Percentiles rank a stretch among this genome's conserved stretches.
These are phyloP conservation scores for Galerina marginata DNA, from an alignment of 768 basidiomycete genomes.

Conservation along the genomic window DNA sequence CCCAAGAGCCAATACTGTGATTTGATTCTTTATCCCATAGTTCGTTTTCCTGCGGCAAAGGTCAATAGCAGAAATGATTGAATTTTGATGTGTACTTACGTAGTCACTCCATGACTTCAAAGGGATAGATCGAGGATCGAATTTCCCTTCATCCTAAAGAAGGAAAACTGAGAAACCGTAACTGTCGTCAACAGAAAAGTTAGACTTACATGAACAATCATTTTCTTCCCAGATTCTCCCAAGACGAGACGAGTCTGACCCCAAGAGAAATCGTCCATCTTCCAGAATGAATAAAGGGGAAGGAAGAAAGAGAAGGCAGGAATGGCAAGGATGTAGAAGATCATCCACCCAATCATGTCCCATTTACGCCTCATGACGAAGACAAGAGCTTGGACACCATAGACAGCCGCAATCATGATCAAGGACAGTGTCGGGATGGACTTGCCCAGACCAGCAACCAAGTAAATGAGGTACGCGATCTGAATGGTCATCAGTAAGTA, in stretches of 20 bases:
- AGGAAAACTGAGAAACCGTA: slow-evolving; percentile 12
- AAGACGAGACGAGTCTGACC: slow-evolving; percentile 91
- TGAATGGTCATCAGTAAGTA: slow-evolving; percentile 36
- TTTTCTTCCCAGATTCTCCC: slow-evolving; percentile 94
- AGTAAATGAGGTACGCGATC: slow-evolving; percentile 89
- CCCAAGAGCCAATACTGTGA: slow-evolving; percentile 93
- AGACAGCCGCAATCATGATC: slow-evolving; percentile 92
- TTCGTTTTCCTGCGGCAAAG: slow-evolving; percentile 76
- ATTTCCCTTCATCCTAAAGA: slow-evolving; percentile 92
- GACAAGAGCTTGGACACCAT: slow-evolving; percentile 91
- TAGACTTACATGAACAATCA: slow-evolving; percentile 85
- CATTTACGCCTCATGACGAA: slow-evolving; percentile 94
- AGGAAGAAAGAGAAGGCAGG: slow-evolving; percentile 93
- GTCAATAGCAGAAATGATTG: slow-evolving; percentile 1
- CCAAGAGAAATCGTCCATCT: slow-evolving; percentile 98
- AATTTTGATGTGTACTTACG: slow-evolving; percentile 48
- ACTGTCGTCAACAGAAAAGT: not conserved
- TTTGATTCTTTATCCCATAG: slow-evolving; percentile 98
- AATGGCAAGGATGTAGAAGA: slow-evolving; percentile 95
- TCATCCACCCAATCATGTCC: slow-evolving; percentile 99
- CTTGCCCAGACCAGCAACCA: slow-evolving; percentile 69
- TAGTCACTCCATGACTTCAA: slow-evolving; percentile 98
- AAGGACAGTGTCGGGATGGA: slow-evolving; percentile 82
- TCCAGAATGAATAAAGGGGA: slow-evolving; percentile 96
- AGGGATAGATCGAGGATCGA: slow-evolving; percentile 91